Base-by-base conservation (phyloP, 805 yeast species). In the Wickerhamomyces sydowiorum region DNA sequence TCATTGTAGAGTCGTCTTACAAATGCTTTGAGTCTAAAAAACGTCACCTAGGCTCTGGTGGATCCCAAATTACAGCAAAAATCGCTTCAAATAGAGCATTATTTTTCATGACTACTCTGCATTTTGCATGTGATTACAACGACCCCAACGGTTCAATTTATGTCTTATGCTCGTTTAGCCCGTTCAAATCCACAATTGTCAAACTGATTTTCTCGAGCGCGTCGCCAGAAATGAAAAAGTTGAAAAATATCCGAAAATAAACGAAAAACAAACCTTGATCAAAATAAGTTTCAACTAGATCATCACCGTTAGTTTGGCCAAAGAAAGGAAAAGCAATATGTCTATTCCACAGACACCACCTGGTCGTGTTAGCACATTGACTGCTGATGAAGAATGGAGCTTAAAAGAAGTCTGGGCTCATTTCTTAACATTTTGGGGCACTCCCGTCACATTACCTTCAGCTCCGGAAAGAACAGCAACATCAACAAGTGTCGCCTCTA, bases 331-430 rank as follows among this genome's bases (percentile, higher is more conserved):
- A 28, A 28, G 4, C 18, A 18, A 8, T 5, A 30, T 30, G 33
- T 30, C 37, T 2, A 23, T 46, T 3, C 32, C 40, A n/a, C 30
- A 39, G 10, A 19, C 28, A 5, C 57, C 64, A 3, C 57, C 65
- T 6, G 79, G 80, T 6, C 67, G 76, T 48, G 65, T 68, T 34
- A 67, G 65, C 43, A 66, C 73, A 2, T 56, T 78, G 25, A 68
- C 75, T 4, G 50, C 63, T 2, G 83, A 81, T 20, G 80, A 84
- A 58, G 90, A 84, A 54, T 53, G 72, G 39, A 69, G 72, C 17
- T 62, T 84, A 55, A 86, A 86, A 60, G 86, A 82, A 53, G 70
- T 75, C 5, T 86, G 90, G 89, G 79, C 82, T 38, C 72, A 78
- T 52, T 53, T 79, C 37, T 65, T 85, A 49, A 77, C 75, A 49